Evolutionary conservation across 2,329 filamentous ascomycete genomes (phyloP), one percentile per base, ranked within the genome.

Genomic region (Colletotrichum lindemuthianum): DNA sequence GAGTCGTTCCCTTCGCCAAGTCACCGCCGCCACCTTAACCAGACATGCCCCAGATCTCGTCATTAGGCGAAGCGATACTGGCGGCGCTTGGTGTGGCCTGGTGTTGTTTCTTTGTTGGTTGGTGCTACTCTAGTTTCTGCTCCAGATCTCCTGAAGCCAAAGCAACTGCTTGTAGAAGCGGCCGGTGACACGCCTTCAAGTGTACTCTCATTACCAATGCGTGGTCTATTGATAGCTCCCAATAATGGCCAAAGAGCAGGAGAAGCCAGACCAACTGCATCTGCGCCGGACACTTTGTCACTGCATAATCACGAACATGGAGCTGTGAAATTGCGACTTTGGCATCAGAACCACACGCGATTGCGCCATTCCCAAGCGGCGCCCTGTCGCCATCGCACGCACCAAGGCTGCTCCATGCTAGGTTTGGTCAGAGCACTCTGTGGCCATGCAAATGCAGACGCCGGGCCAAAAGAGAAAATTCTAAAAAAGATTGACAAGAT

Each of bases 331-430:
- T 57, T 65, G 37, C 51, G 41, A 44, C 57, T 59, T 53, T 66
- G 59, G 63, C 63, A 66, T 59, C 63, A 66, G 63, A 66, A 54
- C 37, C 53, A 34, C 59, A 36, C 32, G 40, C 50, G 59, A 66
- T 66, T 66, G 63, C 63, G 63, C 63, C 48, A 66, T 66, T 59
- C 15, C 24, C 57, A 44, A 59, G 33, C 36, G 60, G 37, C 16
- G 37, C 51, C 16, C 52, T 57, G 37, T 57, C 51, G 52, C 51
- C 59, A 50, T 45, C 24, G 36, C 37, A 40, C 24, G 47, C 58
- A 61, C 47, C 53, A 40, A 45, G 58, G 37, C 52, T 57, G 32
- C 55, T 15, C 45, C 52, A 33, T 61, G 52, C 51, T 8, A 24
- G 24, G 24, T 24, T 4, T 24, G 24, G 24, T 24, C 24, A 24